A percentile compares a stretch with the other conserved stretches of the same genome.
phyloP scores from a whole-genome alignment of 371 early-diverging fungal genomes.

The Mortierella sp. region DNA sequence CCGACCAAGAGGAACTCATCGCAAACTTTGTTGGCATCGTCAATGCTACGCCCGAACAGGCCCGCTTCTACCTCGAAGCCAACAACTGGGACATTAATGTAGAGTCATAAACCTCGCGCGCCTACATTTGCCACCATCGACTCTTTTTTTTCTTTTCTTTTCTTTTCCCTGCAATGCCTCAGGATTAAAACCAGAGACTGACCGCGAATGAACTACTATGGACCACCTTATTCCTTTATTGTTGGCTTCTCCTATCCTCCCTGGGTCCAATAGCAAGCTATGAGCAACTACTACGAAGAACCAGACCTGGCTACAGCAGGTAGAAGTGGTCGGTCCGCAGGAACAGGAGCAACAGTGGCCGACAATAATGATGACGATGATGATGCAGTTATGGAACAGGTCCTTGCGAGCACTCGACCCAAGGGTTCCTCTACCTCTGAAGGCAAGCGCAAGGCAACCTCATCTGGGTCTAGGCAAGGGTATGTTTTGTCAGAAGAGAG shows the following conservation, averaged over 20 bases:
- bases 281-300: conserved; percentile 64
- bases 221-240: not conserved
- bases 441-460: conserved; percentile 39
- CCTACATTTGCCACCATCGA: not conserved
- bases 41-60: conserved; percentile 65
- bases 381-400: conserved; percentile 7
- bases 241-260: not conserved
- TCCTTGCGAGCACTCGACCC: conserved; percentile 20
- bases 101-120: conserved; percentile 15
- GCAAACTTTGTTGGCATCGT: conserved; percentile 70
- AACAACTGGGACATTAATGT: conserved; percentile 82
- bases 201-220: not conserved
- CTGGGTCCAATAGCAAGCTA: conserved; percentile 50
- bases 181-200: not conserved
- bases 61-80: conserved; percentile 78
- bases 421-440: conserved; percentile 12
- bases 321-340: conserved; percentile 14
- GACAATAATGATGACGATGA: conserved; percentile 38
- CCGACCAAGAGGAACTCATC: conserved; percentile 67
- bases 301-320: conserved; percentile 30
- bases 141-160: no score
- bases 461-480: conserved; percentile 37
- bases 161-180: not conserved
- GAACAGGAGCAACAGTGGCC: conserved; percentile 18
- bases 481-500: conserved; percentile 33